A percentile compares a stretch with the other conserved stretches of the same genome.
phyloP scores from a whole-genome alignment of 352 stramenopile species.

The Globisporangium iwayamae region DNA sequence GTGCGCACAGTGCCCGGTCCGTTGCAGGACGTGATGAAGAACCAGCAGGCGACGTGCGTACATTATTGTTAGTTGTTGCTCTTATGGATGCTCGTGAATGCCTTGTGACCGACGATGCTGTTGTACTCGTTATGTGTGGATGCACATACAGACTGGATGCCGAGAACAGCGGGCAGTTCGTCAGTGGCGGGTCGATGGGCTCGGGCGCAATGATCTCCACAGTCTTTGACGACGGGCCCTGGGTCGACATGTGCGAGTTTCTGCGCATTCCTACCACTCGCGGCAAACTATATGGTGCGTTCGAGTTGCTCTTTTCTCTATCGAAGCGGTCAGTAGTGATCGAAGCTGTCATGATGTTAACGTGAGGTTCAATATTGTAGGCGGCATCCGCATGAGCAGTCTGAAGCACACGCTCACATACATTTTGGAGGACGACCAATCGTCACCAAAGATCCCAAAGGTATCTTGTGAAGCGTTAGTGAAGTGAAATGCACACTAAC shows the following conservation, averaged over 20 bases:
- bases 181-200: conserved; percentile 40
- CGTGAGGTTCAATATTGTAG: conserved; percentile 19
- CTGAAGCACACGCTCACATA: conserved; percentile 54
- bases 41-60: conserved; percentile 43
- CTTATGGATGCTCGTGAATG: not conserved
- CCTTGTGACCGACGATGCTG: not conserved
- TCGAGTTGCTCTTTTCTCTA: not conserved
- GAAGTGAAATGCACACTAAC: not conserved
- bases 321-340: not conserved
- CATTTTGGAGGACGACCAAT: conserved; percentile 63
- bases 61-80: not conserved
- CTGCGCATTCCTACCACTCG: conserved; percentile 39
- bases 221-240: conserved; percentile 75
- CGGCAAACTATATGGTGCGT: conserved; percentile 66
- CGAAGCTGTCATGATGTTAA: too few relatives aligned
- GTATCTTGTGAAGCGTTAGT: conserved; percentile 13
- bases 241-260: conserved; percentile 78
- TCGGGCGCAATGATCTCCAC: conserved; percentile 47
- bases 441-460: conserved; percentile 50
- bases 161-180: conserved; percentile 31
- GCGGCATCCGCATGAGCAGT: conserved; percentile 59
- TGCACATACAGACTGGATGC: conserved; percentile 38
- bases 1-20: conserved; percentile 65
- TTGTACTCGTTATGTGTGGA: not conserved
- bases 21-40: conserved; percentile 76